Conservation (phyloP, 331 rosid genomes). For the Rhamnella rubrinervis region DNA sequence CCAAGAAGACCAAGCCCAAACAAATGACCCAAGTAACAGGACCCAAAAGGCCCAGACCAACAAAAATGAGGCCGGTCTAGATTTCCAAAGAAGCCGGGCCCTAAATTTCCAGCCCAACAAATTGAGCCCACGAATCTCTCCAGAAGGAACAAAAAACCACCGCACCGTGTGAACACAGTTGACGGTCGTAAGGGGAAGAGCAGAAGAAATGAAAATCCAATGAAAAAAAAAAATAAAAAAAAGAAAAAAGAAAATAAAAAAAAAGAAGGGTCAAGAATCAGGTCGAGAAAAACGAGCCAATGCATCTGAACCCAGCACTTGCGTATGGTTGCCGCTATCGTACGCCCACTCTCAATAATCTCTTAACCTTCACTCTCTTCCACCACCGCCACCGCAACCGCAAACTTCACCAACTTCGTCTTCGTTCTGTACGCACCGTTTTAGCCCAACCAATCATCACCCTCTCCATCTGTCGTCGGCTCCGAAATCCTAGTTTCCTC, state of each 20-base stretch:
- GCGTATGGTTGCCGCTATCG: slow-evolving; percentile 31
- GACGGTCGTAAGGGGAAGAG: too few species aligned
- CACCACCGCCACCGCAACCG: slow-evolving; percentile 1
- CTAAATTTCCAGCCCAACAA: too few species aligned
- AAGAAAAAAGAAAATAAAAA: slow-evolving; percentile 5
- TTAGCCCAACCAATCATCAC: slow-evolving; percentile 12
- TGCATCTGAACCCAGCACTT: slow-evolving; percentile 16
- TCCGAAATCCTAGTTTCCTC: slow-evolving; percentile 47
- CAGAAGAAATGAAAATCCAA: too few species aligned
- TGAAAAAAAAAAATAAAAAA: not conserved
- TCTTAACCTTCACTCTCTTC: slow-evolving; percentile 25
- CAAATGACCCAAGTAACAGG: too few species aligned
- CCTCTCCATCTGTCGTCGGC: slow-evolving; percentile 30
- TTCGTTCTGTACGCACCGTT: not conserved
- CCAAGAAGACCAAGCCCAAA: too few species aligned
- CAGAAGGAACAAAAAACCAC: too few species aligned
- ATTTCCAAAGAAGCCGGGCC: too few species aligned
- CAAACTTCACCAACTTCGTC: not conserved
- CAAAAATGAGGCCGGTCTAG: too few species aligned
- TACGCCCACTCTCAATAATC: slow-evolving; percentile 23
- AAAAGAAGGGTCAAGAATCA: slow-evolving; percentile 1
- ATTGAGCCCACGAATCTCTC: too few species aligned
- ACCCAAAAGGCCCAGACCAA: too few species aligned
- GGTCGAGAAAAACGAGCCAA: slow-evolving; percentile 14
- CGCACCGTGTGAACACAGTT: too few species aligned